Evolutionary conservation across 129 eudicot genomes (phyloP).

Genomic region (Artemisia argyi): DNA sequence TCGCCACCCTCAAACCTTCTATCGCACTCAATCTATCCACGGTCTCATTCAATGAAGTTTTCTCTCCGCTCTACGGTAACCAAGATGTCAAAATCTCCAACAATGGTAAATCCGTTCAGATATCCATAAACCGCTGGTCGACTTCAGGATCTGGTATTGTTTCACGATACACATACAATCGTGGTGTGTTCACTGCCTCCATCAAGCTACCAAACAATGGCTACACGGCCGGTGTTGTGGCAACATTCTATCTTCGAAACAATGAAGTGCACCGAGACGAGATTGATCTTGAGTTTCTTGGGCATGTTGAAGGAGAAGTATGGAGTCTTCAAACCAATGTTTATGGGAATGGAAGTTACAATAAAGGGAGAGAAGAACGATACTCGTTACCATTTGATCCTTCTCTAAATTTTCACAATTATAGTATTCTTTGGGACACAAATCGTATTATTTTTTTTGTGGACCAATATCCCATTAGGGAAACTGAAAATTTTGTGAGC

Average conservation of each 20-base stretch:
- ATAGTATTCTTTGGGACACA: constrained; percentile 36
- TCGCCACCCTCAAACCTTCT: constrained; percentile 8
- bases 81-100: constrained; percentile 11
- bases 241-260: constrained; percentile 25
- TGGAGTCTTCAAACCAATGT: constrained; percentile 48
- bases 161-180: constrained; percentile 20
- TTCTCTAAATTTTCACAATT: constrained; percentile 38
- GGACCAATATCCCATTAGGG: constrained; percentile 41
- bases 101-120: constrained; percentile 19
- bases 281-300: constrained; percentile 49
- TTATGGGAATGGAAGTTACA: constrained; percentile 39
- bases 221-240: constrained; percentile 32
- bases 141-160: constrained; percentile 28
- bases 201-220: constrained; percentile 30
- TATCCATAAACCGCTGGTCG: constrained; percentile 23
- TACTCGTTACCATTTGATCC: constrained; percentile 46
- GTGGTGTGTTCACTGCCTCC: constrained; percentile 30
- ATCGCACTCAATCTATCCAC: constrained; percentile 15
- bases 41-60: constrained; percentile 20
- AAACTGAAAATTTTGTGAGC: constrained; percentile 14
- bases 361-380: constrained; percentile 49
- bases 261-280: constrained; percentile 30
- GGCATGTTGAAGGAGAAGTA: constrained; percentile 25
- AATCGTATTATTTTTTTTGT: constrained; percentile 29
- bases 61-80: constrained; percentile 23